Evolutionary conservation across 2,329 filamentous ascomycete genomes (phyloP), one percentile per base, ranked within the genome.

Genomic region (Beauveria australis): DNA sequence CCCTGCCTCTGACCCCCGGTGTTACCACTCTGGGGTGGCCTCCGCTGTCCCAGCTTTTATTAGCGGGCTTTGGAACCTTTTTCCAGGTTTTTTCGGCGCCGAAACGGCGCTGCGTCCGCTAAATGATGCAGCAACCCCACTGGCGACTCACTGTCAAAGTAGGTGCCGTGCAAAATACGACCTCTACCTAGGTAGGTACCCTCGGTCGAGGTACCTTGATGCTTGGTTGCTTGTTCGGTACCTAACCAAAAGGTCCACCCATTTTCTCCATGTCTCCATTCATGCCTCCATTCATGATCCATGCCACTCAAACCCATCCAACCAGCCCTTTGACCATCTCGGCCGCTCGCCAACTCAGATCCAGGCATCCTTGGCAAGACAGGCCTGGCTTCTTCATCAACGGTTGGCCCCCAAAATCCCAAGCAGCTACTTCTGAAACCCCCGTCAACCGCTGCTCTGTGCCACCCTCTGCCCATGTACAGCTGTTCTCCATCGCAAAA

Each of bases 321-420:
- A 43, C 33, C 44, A 26, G 30, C 19, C 55, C 10, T 43, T 58
- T 55, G 22, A 9, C 33, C 46, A 58, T 58, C 55, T 58, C 55
- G 55, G 55, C 28, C 55, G 44, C 44, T 58, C 55, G 55, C 46
- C 55, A 49, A 12, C 30, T 47, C 55, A 58, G 55, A 58, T 58
- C 55, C 55, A 58, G 55, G 55, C 18, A 49, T 58, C 46, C 55
- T 58, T 58, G 55, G 55, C 55, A 49, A 33, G 6, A 22, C 55
- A 41, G 33, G 53, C 41, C 41, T 16, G 28, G 40, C 40, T n/a
- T 55, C 55, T 49, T 49, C 55, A 49, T 26, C 55, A 51, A 47
- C 30, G 9, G 44, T 24, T 47, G 55, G 55, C 55, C 55, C 55
- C 46, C 55, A 58, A 58, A 57, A 18, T 37, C 5, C 14, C 33